phyloP scores from a whole-genome alignment of 305 asterid genomes.

The Fraxinus greggii region DNA sequence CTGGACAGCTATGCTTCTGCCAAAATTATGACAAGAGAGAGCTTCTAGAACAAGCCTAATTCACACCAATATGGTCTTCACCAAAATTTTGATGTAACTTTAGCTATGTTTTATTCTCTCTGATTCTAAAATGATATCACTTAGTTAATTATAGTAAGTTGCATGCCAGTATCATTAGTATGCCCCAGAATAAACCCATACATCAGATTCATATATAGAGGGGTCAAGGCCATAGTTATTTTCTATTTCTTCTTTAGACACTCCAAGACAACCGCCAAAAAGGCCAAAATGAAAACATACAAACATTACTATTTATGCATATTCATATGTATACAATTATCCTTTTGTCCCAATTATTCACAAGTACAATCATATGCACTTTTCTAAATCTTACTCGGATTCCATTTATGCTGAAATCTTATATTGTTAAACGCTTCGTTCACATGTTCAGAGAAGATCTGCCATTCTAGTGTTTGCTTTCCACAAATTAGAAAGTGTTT shows the following conservation, averaged over 20 bases:
- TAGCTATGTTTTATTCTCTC: background rate
- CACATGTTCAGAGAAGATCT: background rate
- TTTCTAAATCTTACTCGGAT: background rate
- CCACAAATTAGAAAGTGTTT: background rate
- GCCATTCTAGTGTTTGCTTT: background rate
- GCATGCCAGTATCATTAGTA: background rate
- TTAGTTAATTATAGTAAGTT: background rate
- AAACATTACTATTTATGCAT: background rate
- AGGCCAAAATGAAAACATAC: background rate
- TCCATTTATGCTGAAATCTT: background rate
- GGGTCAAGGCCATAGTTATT: background rate
- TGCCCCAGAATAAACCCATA: background rate
- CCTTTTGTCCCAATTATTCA: background rate
- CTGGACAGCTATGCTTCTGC: background rate
- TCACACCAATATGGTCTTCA: background rate
- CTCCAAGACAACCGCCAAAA: background rate
- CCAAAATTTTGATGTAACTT: background rate
- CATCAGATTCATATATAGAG: background rate
- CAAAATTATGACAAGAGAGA: background rate
- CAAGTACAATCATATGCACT: background rate
- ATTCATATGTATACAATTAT: background rate
- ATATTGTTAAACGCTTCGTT: background rate
- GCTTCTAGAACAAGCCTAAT: background rate
- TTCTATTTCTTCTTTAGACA: conserved; percentile 2
- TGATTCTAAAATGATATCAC: background rate